Base-by-base conservation (phyloP, 2,329 filamentous ascomycete genomes). In the Cadophora sp. region DNA sequence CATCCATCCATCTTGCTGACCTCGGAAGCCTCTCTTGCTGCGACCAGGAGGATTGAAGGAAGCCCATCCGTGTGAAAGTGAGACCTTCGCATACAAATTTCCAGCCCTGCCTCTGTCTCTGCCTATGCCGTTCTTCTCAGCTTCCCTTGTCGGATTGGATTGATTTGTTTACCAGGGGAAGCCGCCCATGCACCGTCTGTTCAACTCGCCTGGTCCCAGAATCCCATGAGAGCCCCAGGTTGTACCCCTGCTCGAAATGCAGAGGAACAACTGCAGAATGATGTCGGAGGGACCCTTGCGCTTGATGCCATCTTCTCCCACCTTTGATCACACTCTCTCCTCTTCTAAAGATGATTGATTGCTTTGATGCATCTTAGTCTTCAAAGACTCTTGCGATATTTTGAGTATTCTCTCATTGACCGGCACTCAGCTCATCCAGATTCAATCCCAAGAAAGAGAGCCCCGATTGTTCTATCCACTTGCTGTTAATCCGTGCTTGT, bases 191-290 rank as follows among this genome's bases (percentile, higher is more conserved):
- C 70, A 71, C 66, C 68, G 24, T 66, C 64, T 64, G 66, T 60
- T 60, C 22, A 30, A 60, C 58, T 68, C 62, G 65, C 68, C 59
- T 61, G 45, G 72, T 73, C 73, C 73, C 63, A 62, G 72, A 53
- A 41, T 41, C 51, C 72, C 71, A 73, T 70, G 73, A 73, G 70
- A 67, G 66, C 45, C 45, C 45, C 45, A 22, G n/a, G n/a, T 18
- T 45, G 43, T 20, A 59, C 68, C 69, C 71, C 68, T 68, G 70
- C 60, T 66, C 62, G 60, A 36, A 30, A 51, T 33, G 27, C 56
- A 68, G 36, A 62, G 62, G 56, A 66, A 66, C 56, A 55, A 33
- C 20, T 66, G 62, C 65, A 68, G 53, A 66, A 67, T 59, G 62
- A 64, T 64, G 68, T 66, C 53, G 59, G 48, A 59, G n/a, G n/a